Conservation (phyloP, 345 rosid genomes). For the Salix purpurea region DNA sequence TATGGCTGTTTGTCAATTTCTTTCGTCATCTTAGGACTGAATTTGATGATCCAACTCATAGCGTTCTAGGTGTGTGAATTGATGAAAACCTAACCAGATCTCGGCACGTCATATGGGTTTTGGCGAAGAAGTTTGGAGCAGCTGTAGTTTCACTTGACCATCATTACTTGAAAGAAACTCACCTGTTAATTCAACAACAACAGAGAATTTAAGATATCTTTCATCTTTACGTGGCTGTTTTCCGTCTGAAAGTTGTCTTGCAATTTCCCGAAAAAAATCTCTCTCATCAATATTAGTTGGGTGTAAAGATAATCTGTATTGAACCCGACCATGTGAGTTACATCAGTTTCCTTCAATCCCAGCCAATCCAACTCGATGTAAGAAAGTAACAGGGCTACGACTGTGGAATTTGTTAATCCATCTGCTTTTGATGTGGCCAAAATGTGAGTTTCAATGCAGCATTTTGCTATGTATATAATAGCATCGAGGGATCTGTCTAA, state of each 20-base stretch:
- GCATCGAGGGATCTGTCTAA: neutral
- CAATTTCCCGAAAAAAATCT: neutral
- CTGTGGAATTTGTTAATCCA: neutral
- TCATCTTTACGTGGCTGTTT: constrained; percentile 80
- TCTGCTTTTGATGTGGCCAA: neutral
- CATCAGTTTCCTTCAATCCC: neutral
- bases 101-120: constrained; percentile 39
- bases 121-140: constrained; percentile 97
- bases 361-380: neutral
- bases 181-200: constrained; percentile 61
- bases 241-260: constrained; percentile 52
- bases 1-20: neutral
- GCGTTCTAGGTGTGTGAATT: neutral
- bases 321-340: neutral
- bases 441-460: neutral
- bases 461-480: neutral
- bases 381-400: neutral
- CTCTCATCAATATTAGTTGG: neutral
- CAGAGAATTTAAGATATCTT: constrained; percentile 74
- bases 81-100: neutral
- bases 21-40: neutral
- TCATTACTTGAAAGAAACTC: constrained; percentile 89
- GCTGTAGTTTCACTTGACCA: constrained; percentile 93
- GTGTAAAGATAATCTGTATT: neutral
- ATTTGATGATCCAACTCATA: neutral